Evolutionary conservation across 371 early-diverging fungal genomes (phyloP).

Genomic region (Rhizopus sp.): DNA sequence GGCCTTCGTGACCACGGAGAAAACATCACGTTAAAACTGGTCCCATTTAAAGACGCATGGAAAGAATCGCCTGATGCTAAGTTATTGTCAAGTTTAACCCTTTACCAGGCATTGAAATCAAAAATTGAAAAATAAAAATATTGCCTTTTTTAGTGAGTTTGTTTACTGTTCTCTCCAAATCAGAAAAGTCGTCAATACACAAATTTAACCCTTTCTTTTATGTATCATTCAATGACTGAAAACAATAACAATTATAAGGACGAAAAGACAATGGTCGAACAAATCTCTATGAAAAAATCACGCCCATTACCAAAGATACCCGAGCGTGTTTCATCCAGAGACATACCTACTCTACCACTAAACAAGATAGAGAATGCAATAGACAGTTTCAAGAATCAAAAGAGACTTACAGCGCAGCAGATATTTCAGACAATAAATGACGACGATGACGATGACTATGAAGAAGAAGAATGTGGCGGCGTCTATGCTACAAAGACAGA

Average conservation of each 20-base stretch:
- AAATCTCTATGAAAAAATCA: constrained; percentile 19
- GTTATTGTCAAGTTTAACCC: constrained; percentile 65
- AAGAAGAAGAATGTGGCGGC: constrained; percentile 18
- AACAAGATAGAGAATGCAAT: neutral
- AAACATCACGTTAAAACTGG: constrained; percentile 69
- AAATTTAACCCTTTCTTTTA: too few species aligned
- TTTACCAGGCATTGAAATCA: constrained; percentile 59
- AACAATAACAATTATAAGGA: neutral
- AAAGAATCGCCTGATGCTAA: constrained; percentile 71
- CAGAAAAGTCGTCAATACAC: too few species aligned
- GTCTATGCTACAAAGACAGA: constrained; percentile 24
- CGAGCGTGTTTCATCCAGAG: constrained; percentile 13
- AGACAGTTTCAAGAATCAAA: constrained; percentile 6
- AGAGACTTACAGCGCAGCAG: constrained; percentile 17
- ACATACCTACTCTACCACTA: constrained; percentile 3
- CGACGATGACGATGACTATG: neutral
- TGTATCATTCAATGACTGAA: neutral
- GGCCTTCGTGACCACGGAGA: constrained; percentile 83
- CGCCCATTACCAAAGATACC: constrained; percentile 26
- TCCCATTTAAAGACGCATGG: constrained; percentile 69
- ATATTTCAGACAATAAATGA: constrained; percentile 20
- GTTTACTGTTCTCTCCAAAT: too few species aligned
- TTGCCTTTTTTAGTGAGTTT: too few species aligned
- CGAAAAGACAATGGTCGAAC: constrained; percentile 40
- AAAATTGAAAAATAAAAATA: constrained; percentile 10